Base-by-base conservation (phyloP, 176 grass and related monocot species). In the Metroxylon sagu region DNA sequence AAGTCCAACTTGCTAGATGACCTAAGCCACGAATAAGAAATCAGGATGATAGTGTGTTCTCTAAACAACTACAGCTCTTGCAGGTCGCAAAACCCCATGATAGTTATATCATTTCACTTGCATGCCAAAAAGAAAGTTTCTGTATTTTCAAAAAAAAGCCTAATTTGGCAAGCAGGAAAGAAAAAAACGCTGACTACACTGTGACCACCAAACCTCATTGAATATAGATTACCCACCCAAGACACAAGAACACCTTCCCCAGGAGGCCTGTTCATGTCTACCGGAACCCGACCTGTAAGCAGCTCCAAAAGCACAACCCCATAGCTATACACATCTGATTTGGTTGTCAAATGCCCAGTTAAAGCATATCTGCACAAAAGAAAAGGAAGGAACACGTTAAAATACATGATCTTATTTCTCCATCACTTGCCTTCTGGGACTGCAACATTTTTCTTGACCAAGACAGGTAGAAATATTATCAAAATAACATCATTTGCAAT, bases 311-410 rank as follows among this genome's bases (percentile, higher is more conserved):
- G 76, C 58, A 93, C 94, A 56, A 98, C 94, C 53, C 94, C 94
- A 10, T 92, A 98, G 55, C 94, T 98, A 53, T 98, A 93, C 50
- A 98, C 94, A 69, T 98, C 94, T 79, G 94, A 98, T 89, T 98
- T 93, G 17, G 88, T 98, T 53, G 94, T 98, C 79, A 98, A 93
- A 77, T 88, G 84, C 12, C 88, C 94, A 26, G 94, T 85, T 60
- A 92, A 76, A 54, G 94, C 94, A 54, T 98, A 98, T 71, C 94
- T 98, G 39, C 52, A 85, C 3, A 23, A 23, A 76, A 21, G 48
- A 79, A 29, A 0, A 63, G 29, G 26, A 58, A 23, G 21, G 21
- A 23, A 1, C 21, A 18, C 29, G 54, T 85, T 76, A 85, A 51
- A 69, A 52, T 39, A 12, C 35, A 53, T 17, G 6, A 16, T 27